Conservation (phyloP, 768 basidiomycete genomes). For the Russula ochroleuca region DNA sequence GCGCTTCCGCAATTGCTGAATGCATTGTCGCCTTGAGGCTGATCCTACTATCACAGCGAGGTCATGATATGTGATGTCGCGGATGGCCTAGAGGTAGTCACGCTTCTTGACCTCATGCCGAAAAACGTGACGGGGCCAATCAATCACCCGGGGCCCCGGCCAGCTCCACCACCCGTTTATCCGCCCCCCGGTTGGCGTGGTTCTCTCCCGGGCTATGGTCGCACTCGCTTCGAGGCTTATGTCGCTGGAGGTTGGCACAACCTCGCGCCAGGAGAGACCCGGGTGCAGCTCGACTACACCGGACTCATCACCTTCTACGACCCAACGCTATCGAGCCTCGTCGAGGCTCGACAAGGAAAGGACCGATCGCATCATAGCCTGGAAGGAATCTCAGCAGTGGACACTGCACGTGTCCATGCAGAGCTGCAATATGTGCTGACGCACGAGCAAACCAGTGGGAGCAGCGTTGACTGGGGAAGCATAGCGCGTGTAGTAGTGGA, state of each 20-base stretch:
- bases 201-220: not conserved
- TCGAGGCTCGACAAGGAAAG: slow-evolving; percentile 32
- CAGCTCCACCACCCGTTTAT: too few species aligned
- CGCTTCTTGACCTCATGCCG: slow-evolving; percentile 17
- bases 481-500: slow-evolving; percentile 39
- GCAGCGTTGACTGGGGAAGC: slow-evolving; percentile 43
- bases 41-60: slow-evolving; percentile 19
- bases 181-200: slow-evolving; percentile 25
- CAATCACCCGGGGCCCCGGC: too few species aligned
- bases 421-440: slow-evolving; percentile 33
- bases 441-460: slow-evolving; percentile 25
- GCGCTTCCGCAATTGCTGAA: not conserved
- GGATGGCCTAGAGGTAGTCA: slow-evolving; percentile 19
- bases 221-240: slow-evolving; percentile 27
- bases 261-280: slow-evolving; percentile 42
- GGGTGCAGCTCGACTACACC: slow-evolving; percentile 42
- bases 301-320: slow-evolving; percentile 46
- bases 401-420: slow-evolving; percentile 30
- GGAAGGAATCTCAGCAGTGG: slow-evolving; percentile 34
- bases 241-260: slow-evolving; percentile 43
- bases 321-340: slow-evolving; percentile 37
- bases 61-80: slow-evolving; percentile 23
- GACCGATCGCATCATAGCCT: slow-evolving; percentile 39
- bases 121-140: not conserved
- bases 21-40: not conserved